Evolutionary conservation across 352 stramenopile genomes (phyloP).

Genomic region (Thalassiosira sp.): DNA sequence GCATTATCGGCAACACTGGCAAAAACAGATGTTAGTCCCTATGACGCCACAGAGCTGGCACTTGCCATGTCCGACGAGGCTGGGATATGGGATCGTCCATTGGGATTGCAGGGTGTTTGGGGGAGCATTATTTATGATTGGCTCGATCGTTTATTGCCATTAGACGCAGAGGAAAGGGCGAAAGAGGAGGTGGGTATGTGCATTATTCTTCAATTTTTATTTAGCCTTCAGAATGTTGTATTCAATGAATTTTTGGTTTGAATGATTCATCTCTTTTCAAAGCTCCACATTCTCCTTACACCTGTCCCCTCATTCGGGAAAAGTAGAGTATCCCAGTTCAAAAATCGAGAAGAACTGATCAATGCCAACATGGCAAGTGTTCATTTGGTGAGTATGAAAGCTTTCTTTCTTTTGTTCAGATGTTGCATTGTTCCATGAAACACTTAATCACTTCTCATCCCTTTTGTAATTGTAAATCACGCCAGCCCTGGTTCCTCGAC

Average conservation of each 20-base stretch:
- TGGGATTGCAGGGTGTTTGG: constrained; percentile 83
- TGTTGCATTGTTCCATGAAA: no score
- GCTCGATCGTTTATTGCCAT: constrained; percentile 79
- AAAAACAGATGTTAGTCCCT: constrained; percentile 70
- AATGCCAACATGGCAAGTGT: constrained; percentile 78
- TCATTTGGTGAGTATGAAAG: constrained; percentile 68
- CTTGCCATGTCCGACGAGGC: constrained; percentile 72
- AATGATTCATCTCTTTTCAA: neutral
- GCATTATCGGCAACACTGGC: constrained; percentile 81
- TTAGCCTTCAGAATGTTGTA: neutral
- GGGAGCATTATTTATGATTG: constrained; percentile 82
- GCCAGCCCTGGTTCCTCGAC: constrained; percentile 75
- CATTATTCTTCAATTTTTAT: neutral
- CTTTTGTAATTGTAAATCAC: constrained; percentile 7
- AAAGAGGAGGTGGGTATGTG: constrained; percentile 40
- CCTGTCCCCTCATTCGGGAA: constrained; percentile 72
- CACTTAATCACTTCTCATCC: no score
- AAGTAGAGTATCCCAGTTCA: constrained; percentile 58
- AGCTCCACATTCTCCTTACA: constrained; percentile 65
- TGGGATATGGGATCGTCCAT: constrained; percentile 76
- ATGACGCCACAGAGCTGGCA: constrained; percentile 79
- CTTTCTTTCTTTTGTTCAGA: constrained; percentile 5
- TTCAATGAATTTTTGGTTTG: neutral
- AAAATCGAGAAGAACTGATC: constrained; percentile 68
- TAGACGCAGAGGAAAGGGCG: constrained; percentile 60